Conservation (phyloP, 345 rosid genomes). For the Populus deltoides region DNA sequence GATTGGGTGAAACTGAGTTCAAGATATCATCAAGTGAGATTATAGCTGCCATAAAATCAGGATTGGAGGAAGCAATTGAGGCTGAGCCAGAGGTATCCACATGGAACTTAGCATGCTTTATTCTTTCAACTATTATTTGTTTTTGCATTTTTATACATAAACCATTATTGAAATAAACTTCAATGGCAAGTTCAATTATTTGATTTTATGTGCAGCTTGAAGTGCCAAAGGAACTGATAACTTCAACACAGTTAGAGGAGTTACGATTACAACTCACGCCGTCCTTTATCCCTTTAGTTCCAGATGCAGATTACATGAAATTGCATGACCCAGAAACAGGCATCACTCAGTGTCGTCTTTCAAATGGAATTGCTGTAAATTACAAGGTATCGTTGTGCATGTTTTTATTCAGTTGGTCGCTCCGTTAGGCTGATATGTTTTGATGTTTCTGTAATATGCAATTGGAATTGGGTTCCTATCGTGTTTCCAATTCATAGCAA, state of each 20-base stretch:
- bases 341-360: slow-evolving; percentile 76
- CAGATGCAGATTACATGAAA: slow-evolving; percentile 48
- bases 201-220: slow-evolving; percentile 67
- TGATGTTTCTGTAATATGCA: not conserved
- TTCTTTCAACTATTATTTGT: slow-evolving; percentile 2
- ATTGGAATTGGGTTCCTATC: not conserved
- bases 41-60: slow-evolving; percentile 64
- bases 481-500: not conserved
- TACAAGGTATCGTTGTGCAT: slow-evolving; percentile 53
- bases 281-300: slow-evolving; percentile 51
- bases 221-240: slow-evolving; percentile 88
- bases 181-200: slow-evolving; percentile 17
- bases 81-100: slow-evolving; percentile 90
- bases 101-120: slow-evolving; percentile 19
- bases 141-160: slow-evolving; percentile 8
- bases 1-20: slow-evolving; percentile 81
- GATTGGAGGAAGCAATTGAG: slow-evolving; percentile 79
- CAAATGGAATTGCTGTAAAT: slow-evolving; percentile 91
- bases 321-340: slow-evolving; percentile 82
- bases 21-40: slow-evolving; percentile 70
- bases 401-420: slow-evolving; percentile 9
- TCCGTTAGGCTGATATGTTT: not conserved
- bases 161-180: slow-evolving; percentile 3
- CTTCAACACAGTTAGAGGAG: slow-evolving; percentile 64
- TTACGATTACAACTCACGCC: slow-evolving; percentile 62